A percentile compares a stretch with the other conserved stretches of the same genome.
Evolutionary conservation across 2,329 filamentous ascomycete genomes (phyloP).

Genomic region (Calonectria naviculata): DNA sequence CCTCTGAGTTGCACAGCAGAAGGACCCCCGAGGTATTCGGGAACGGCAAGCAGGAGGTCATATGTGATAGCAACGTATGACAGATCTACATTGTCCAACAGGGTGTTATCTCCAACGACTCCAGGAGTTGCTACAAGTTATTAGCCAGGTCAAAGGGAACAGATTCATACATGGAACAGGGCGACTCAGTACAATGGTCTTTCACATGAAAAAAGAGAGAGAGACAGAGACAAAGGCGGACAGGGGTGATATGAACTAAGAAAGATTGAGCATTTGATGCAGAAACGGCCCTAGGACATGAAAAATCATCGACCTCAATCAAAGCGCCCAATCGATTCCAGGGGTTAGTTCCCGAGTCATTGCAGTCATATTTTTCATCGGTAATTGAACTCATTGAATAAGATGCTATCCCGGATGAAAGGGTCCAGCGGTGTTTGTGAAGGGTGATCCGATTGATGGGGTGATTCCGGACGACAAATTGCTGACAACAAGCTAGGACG

Average conservation of each 20-base stretch:
- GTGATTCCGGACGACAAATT: conserved; percentile 10
- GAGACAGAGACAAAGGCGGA: not conserved
- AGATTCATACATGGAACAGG: not conserved
- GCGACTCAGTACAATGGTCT: not conserved
- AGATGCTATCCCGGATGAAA: not conserved
- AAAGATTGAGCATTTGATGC: conserved; percentile 32
- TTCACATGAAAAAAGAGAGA: conserved; percentile 33
- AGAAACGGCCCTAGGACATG: conserved; percentile 26
- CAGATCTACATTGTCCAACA: not conserved
- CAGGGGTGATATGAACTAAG: conserved; percentile 24
- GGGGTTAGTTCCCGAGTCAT: not conserved
- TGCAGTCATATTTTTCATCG: not conserved
- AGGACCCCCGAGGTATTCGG: not conserved
- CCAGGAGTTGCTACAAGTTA: not conserved
- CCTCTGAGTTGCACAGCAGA: conserved; percentile 7
- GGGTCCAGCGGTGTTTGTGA: not conserved
- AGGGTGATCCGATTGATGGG: conserved; percentile 18
- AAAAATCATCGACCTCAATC: conserved; percentile 11
- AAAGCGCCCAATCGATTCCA: conserved; percentile 18
- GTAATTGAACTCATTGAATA: not conserved
- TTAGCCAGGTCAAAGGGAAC: not conserved
- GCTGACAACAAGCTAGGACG: conserved; percentile 3
- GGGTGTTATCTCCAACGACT: not conserved
- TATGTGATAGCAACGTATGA: not conserved
- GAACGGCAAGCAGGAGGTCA: not conserved